Evolutionary conservation across 2,329 filamentous ascomycete genomes (phyloP).

Genomic region (Tolypocladium amazonense): DNA sequence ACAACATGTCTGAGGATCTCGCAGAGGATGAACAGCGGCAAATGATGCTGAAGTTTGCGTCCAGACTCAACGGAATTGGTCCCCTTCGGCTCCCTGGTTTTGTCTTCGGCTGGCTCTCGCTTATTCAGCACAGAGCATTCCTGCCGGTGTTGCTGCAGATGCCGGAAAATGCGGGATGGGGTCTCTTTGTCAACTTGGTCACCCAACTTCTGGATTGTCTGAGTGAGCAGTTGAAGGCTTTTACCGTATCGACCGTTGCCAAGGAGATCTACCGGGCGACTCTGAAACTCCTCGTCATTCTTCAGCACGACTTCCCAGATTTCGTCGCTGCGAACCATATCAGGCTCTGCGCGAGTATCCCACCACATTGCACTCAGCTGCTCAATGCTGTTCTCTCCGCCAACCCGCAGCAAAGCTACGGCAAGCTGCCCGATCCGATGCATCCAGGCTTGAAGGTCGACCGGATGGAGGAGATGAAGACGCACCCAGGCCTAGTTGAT

Average conservation of each 20-base stretch:
- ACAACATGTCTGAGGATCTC: slow-evolving; percentile 45
- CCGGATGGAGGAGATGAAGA: slow-evolving; percentile 61
- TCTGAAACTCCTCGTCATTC: slow-evolving; percentile 69
- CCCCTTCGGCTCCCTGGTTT: slow-evolving; percentile 74
- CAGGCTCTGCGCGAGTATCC: slow-evolving; percentile 69
- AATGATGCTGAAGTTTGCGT: slow-evolving; percentile 62
- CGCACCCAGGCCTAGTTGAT: slow-evolving; percentile 53
- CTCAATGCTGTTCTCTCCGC: slow-evolving; percentile 82
- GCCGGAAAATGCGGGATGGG: slow-evolving; percentile 63
- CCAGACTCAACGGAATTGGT: slow-evolving; percentile 61
- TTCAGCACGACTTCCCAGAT: slow-evolving; percentile 92
- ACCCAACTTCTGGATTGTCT: slow-evolving; percentile 63
- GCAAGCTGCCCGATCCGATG: slow-evolving; percentile 50
- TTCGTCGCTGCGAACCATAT: slow-evolving; percentile 84
- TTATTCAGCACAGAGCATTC: slow-evolving; percentile 79
- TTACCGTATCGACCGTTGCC: slow-evolving; percentile 55
- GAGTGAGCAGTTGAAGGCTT: slow-evolving; percentile 67
- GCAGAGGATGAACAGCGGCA: slow-evolving; percentile 52
- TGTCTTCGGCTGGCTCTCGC: slow-evolving; percentile 70
- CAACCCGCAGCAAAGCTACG: slow-evolving; percentile 55
- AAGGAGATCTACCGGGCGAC: slow-evolving; percentile 80
- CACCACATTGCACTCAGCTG: slow-evolving; percentile 75
- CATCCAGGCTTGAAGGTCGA: slow-evolving; percentile 62
- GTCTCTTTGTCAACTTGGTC: slow-evolving; percentile 61
- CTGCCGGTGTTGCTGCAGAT: slow-evolving; percentile 66